Base-by-base conservation (phyloP, 176 grass and related monocot genomes). In the Oryza glaberrima region DNA sequence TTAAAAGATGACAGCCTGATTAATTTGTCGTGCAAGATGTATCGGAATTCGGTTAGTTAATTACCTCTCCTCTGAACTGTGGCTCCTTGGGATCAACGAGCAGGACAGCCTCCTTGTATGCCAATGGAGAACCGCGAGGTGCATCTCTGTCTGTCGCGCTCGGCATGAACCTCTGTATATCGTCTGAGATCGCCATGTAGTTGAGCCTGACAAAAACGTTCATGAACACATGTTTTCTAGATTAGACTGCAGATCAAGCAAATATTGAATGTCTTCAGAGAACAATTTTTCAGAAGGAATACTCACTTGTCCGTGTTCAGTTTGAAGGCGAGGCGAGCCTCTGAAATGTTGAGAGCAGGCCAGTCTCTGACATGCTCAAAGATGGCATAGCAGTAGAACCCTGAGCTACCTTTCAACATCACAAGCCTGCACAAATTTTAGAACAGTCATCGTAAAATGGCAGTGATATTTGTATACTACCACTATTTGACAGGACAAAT, bases 301-400 rank as follows among this genome's bases (percentile, higher is more conserved):
- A 77, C 47, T 82, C 83, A 92, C 93, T 72, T 90, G 69, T 14
- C 49, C 0, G 49, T 58, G 22, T 76, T 66, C 51, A 96, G 89
- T 51, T 90, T 93, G 91, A 96, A 93, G 47, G 66, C 81, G 16
- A 93, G 70, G 6, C 91, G 69, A 12, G 81, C 77, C 86, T 84
- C 84, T 0, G 76, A 4, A n/a, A 96, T 26, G 82, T 88, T 84
- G 6, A 92, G 82, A 28, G 73, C 87, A 4, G 94, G 91, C 69
- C 81, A 90, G 2, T 78, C 45, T 5, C 60, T 9, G 4, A 4
- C 8, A 71, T 97, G 94, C 89, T 94, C 94, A 0, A 83, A 84
- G 82, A 97, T 90, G 35, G 79, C 70, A 47, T 97, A 97, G 22
- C 81, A 86, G 84, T 97, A 97, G 73, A 97, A 97, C 60, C 94